These are phyloP conservation scores for Aphanomyces invadans DNA, from an alignment of 352 stramenopile genomes.

Conservation along the genomic window DNA sequence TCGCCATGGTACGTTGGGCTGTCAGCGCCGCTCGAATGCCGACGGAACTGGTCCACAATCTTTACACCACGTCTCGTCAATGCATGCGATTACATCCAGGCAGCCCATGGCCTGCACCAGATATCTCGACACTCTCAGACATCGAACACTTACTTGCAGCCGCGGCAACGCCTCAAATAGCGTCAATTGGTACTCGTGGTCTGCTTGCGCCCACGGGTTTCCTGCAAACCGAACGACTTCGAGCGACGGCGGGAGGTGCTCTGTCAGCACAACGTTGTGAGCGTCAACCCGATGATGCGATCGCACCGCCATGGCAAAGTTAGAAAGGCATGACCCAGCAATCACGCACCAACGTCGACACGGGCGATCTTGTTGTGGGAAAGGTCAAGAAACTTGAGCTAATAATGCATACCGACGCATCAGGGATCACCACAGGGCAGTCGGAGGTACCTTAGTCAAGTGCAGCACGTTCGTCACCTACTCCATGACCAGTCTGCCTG, in stretches of 20 bases:
- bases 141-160: conserved; percentile 4
- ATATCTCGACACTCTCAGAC: background rate
- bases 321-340: too few species aligned
- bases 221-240: conserved; percentile 8
- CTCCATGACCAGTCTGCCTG: too few species aligned
- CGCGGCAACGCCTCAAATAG: conserved; percentile 8
- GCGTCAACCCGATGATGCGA: too few species aligned
- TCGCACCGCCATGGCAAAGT: too few species aligned
- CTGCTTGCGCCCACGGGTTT: conserved; percentile 8
- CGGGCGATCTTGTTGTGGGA: conserved; percentile 67
- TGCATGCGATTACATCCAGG: too few species aligned
- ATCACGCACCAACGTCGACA: conserved; percentile 47
- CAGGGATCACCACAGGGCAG: too few species aligned
- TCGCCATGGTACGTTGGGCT: background rate
- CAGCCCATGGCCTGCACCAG: too few species aligned
- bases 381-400: conserved; percentile 72
- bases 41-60: background rate
- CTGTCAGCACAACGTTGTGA: background rate
- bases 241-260: conserved; percentile 11
- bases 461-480: conserved; percentile 43
- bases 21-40: background rate
- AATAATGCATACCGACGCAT: too few species aligned
- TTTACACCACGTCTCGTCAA: background rate
- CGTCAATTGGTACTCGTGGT: background rate
- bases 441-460: background rate